Conservation (phyloP, 306 rosid species). For the Medicago truncatula region MtrunA17r5.0-ANR NC_053049.1:48585501-48586000, state of each 20-base stretch:
- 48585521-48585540: slow-evolving; percentile 33
- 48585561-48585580: slow-evolving; percentile 64
- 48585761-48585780: slow-evolving; percentile 87
- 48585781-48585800: slow-evolving; percentile 99
- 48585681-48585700: slow-evolving; percentile 97
- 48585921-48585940: slow-evolving; percentile 88
- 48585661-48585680: slow-evolving; percentile 60
- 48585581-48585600: slow-evolving; percentile 27
- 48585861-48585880: slow-evolving; percentile 47
- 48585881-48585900: slow-evolving; percentile 32
- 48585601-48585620: slow-evolving; percentile 87
- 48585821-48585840: slow-evolving; percentile 92
- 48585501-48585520: slow-evolving; percentile 44
- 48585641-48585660: slow-evolving; percentile 39
- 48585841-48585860: slow-evolving; percentile 74
- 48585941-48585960: slow-evolving; percentile 98
- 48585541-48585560: slow-evolving; percentile 13
- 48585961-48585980: slow-evolving; percentile 81
- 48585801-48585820: slow-evolving; percentile 99
- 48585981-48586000: slow-evolving; percentile 99
- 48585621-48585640: slow-evolving; percentile 73
- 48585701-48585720: slow-evolving; percentile 79
- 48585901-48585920: slow-evolving; percentile 76
- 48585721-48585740: slow-evolving; percentile 69
- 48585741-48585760: slow-evolving; percentile 96